Percentiles rank a stretch among this genome's conserved stretches.
phyloP scores from a whole-genome alignment of 208 protist genomes.

The Herpetomonas muscarum region DNA sequence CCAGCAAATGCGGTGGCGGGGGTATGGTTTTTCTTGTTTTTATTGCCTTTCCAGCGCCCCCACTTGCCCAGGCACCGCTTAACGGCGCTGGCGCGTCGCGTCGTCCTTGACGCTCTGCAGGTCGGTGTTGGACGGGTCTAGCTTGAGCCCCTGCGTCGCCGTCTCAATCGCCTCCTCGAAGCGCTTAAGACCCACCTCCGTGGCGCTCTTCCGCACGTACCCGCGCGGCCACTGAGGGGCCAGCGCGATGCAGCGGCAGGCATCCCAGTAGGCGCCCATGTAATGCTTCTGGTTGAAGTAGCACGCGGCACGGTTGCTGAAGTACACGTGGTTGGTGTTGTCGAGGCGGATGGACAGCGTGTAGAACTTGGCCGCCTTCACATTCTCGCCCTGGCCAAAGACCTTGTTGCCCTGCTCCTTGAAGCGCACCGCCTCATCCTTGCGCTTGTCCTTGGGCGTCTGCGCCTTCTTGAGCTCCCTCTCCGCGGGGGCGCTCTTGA shows the following conservation, averaged over 20 bases:
- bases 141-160: constrained; percentile 49
- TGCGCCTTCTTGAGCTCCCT: constrained; percentile 72
- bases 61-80: constrained; percentile 22
- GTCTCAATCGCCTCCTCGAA: constrained; percentile 58
- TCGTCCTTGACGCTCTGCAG: constrained; percentile 62
- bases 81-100: constrained; percentile 25
- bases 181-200: constrained; percentile 60
- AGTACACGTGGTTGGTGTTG: constrained; percentile 84
- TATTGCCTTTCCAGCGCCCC: background rate
- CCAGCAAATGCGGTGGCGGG: no score
- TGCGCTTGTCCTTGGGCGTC: constrained; percentile 31
- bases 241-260: constrained; percentile 78
- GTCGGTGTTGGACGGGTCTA: constrained; percentile 70
- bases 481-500: constrained; percentile 30
- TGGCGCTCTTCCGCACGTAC: constrained; percentile 87
- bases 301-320: constrained; percentile 90
- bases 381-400: constrained; percentile 79
- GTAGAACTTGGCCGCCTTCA: constrained; percentile 92
- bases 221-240: constrained; percentile 89
- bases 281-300: constrained; percentile 88
- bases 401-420: constrained; percentile 91
- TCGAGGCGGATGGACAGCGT: constrained; percentile 88
- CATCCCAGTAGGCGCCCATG: constrained; percentile 85
- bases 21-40: constrained; percentile 5
- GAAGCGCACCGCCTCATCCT: constrained; percentile 54